phyloP scores from a whole-genome alignment of 768 basidiomycete genomes.

The Russula brevipes region DNA sequence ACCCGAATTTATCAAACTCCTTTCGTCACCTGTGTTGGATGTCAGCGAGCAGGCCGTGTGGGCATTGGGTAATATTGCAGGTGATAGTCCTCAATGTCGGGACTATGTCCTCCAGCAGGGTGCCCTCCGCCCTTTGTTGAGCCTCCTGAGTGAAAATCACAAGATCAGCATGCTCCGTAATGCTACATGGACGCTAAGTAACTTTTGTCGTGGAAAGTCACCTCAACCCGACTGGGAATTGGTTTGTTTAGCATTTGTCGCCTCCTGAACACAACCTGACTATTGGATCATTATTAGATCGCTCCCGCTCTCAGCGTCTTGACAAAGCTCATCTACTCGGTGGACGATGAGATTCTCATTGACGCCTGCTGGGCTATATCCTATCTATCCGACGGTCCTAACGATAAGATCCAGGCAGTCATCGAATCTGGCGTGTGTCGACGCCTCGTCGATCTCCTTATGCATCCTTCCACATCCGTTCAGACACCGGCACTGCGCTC shows the following conservation, averaged over 20 bases:
- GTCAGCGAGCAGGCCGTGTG: conserved; percentile 99
- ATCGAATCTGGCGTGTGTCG: conserved; percentile 98
- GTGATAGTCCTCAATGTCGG: conserved; percentile 95
- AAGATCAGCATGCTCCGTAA: conserved; percentile 98
- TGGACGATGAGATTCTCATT: conserved; percentile 98
- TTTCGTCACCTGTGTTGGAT: conserved; percentile 91
- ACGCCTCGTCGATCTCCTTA: conserved; percentile 92
- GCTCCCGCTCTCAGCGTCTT: conserved; percentile 94
- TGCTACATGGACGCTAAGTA: conserved; percentile 98
- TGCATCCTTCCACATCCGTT: conserved; percentile 91
- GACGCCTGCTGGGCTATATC: conserved; percentile 99
- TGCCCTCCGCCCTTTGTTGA: conserved; percentile 86
- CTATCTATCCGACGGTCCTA: conserved; percentile 96
- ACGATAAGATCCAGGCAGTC: conserved; percentile 99
- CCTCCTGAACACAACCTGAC: conserved; percentile 4
- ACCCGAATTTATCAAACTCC: conserved; percentile 93
- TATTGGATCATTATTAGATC: conserved; percentile 54
- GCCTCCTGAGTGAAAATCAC: conserved; percentile 90
- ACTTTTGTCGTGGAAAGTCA: conserved; percentile 97
- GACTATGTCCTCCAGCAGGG: conserved; percentile 95
- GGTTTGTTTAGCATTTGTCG: conserved; percentile 44
- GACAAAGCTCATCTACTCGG: conserved; percentile 96
- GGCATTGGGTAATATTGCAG: conserved; percentile 99
- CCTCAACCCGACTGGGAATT: conserved; percentile 98
- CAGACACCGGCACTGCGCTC: conserved; percentile 98